Evolutionary conservation across 306 rosid genomes (phyloP).

Genomic region (Cicer judaicum): DNA sequence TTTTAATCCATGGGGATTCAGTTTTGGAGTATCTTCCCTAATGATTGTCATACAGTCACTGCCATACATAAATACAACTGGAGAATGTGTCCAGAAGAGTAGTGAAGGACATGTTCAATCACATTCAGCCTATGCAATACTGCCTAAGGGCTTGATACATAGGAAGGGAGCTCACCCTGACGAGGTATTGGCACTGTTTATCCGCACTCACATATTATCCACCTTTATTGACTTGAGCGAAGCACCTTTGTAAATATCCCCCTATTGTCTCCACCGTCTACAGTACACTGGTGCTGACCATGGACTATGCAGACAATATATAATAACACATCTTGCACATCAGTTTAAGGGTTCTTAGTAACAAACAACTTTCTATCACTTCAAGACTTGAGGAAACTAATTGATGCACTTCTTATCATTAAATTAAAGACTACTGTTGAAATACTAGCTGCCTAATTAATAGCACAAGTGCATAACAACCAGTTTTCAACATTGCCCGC

Average conservation of each 20-base stretch:
- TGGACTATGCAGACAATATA: constrained; percentile 10
- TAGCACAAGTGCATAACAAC: background rate
- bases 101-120: background rate
- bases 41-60: background rate
- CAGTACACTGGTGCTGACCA: background rate
- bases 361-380: constrained; percentile 5
- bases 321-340: constrained; percentile 2
- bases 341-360: constrained; percentile 11
- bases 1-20: background rate
- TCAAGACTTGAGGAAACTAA: background rate
- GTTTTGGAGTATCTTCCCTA: background rate
- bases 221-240: background rate
- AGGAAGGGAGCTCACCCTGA: background rate
- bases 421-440: background rate
- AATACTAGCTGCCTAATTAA: constrained; percentile 19
- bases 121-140: background rate
- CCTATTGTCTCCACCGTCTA: background rate
- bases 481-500: constrained; percentile 22
- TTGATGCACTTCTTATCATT: background rate
- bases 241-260: background rate
- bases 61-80: background rate
- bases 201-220: background rate
- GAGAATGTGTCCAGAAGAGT: background rate
- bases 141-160: background rate
- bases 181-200: background rate